These are phyloP conservation scores for Aspergillus pseudotamarii DNA, from an alignment of 2,329 filamentous ascomycete genomes.

Conservation along the genomic window DNA sequence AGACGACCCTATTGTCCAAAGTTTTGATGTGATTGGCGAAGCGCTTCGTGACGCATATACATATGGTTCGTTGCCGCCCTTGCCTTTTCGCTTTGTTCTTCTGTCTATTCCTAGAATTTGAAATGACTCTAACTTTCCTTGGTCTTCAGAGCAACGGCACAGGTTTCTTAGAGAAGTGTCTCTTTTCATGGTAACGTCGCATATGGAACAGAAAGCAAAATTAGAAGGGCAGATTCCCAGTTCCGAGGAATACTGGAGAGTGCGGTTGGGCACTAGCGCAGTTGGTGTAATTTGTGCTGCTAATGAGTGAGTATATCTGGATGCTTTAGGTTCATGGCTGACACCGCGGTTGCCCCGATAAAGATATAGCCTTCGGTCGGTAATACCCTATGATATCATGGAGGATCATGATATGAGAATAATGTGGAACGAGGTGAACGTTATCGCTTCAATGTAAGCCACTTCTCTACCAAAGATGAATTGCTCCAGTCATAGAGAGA, in stretches of 20 bases:
- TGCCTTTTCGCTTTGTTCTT: not conserved
- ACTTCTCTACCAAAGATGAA: not conserved
- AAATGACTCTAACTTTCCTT: not conserved
- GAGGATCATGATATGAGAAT: not conserved
- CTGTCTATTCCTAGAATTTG: not conserved
- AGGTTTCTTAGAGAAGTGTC: not conserved
- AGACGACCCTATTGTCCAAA: not conserved
- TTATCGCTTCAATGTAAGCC: not conserved
- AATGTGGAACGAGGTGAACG: not conserved
- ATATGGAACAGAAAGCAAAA: not conserved
- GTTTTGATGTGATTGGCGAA: slow-evolving; percentile 1
- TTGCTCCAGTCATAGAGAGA: not conserved
- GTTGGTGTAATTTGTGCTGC: not conserved
- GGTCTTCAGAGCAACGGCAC: not conserved
- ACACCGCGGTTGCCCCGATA: not conserved
- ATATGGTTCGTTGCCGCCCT: not conserved
- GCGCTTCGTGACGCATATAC: not conserved
- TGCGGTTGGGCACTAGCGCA: not conserved
- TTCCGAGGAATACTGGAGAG: not conserved
- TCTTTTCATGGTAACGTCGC: not conserved
- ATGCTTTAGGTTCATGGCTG: not conserved
- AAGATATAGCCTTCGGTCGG: not conserved
- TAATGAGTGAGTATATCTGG: not conserved
- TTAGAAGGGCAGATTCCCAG: not conserved
- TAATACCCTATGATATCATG: not conserved